These are phyloP conservation scores for Paxillus rubicundulus DNA, from an alignment of 768 basidiomycete species.

Conservation along the genomic window DNA sequence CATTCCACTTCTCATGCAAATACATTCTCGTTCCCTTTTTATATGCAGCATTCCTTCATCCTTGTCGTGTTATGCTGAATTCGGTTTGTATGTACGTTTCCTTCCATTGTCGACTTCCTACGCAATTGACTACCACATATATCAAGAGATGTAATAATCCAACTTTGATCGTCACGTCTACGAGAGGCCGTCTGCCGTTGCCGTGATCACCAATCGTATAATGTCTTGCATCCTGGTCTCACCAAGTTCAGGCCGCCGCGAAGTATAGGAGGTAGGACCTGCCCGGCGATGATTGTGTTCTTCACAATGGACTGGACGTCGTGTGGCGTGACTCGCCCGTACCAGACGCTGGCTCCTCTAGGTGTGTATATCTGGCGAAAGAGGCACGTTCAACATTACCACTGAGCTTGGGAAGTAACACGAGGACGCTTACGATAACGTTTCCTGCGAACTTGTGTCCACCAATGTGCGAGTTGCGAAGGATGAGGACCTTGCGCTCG, in stretches of 20 bases:
- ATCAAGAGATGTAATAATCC: constrained; percentile 24
- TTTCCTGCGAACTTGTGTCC: constrained; percentile 94
- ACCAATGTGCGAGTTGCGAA: constrained; percentile 87
- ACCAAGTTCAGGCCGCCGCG: constrained; percentile 83
- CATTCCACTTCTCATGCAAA: not conserved
- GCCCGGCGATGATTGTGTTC: constrained; percentile 83
- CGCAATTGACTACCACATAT: constrained; percentile 26
- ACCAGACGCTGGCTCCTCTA: constrained; percentile 84
- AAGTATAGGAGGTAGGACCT: constrained; percentile 80
- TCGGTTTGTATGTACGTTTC: constrained; percentile 3
- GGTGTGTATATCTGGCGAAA: constrained; percentile 75
- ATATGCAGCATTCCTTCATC: constrained; percentile 8
- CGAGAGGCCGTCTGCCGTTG: not conserved
- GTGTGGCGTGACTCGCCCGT: constrained; percentile 89
- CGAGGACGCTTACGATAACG: constrained; percentile 63
- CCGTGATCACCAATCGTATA: constrained; percentile 65
- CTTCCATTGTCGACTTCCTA: constrained; percentile 13
- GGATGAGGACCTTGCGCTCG: constrained; percentile 72
- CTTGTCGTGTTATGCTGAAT: not conserved
- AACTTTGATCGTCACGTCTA: not conserved
- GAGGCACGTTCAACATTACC: not conserved
- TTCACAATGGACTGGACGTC: constrained; percentile 84
- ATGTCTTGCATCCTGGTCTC: constrained; percentile 60
- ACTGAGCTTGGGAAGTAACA: not conserved
- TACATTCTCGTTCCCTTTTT: constrained; percentile 7